Conservation (phyloP, 176 grass and related monocot species). For the Oryza coarctata region DNA sequence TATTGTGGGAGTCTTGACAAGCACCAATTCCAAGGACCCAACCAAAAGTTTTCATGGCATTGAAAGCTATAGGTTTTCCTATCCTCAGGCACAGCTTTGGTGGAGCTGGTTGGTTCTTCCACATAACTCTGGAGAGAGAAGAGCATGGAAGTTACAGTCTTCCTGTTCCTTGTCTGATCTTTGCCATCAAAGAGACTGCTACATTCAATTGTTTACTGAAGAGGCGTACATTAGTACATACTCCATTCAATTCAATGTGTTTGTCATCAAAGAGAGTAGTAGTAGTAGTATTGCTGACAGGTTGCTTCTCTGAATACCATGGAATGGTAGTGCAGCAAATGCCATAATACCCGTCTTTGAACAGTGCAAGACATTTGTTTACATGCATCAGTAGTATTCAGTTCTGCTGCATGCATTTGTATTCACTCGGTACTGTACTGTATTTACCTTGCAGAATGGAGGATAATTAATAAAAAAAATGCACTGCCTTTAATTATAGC, state of each 20-base stretch:
- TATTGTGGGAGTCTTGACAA: conserved; percentile 22
- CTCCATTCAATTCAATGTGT: conserved; percentile 31
- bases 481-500: not conserved
- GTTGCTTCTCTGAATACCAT: conserved; percentile 37
- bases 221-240: not conserved
- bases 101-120: not conserved
- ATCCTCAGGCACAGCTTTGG: conserved; percentile 27
- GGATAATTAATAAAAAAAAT: not conserved
- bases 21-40: conserved; percentile 39
- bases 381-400: not conserved
- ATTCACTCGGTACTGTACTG: not conserved
- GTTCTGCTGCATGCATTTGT: too few relatives aligned
- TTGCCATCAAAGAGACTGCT: not conserved
- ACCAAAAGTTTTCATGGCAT: conserved; percentile 41
- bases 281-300: conserved; percentile 12
- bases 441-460: not conserved
- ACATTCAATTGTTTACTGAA: not conserved
- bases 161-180: conserved; percentile 12
- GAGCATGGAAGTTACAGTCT: not conserved
- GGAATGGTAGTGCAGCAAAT: conserved; percentile 1
- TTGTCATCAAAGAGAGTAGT: not conserved
- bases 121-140: conserved; percentile 1
- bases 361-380: not conserved
- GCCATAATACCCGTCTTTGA: conserved; percentile 17
- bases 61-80: conserved; percentile 50